These are phyloP conservation scores for Lachancea nothofagi DNA, from an alignment of 805 yeast genomes.

Conservation along the genomic window DNA sequence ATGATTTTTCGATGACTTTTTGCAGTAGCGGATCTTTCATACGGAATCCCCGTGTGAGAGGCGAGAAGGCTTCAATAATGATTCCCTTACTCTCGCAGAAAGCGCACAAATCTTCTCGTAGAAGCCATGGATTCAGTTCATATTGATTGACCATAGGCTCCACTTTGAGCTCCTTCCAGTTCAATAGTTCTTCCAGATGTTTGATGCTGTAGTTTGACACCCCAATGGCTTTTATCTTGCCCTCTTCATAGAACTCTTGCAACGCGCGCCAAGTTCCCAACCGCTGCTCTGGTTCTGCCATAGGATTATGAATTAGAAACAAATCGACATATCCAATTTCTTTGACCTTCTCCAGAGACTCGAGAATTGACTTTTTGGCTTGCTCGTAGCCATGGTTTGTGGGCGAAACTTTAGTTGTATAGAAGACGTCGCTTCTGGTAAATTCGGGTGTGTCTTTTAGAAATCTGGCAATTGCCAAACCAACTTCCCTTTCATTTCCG, in stretches of 20 bases:
- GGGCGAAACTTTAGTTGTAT: slow-evolving; percentile 80
- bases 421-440: slow-evolving; percentile 53
- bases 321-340: slow-evolving; percentile 18
- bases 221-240: slow-evolving; percentile 67
- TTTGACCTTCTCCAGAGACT: slow-evolving; percentile 56
- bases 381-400: slow-evolving; percentile 63
- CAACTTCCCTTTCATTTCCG: slow-evolving; percentile 58
- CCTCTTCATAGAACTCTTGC: slow-evolving; percentile 54
- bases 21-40: slow-evolving; percentile 45
- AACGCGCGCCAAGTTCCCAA: slow-evolving; percentile 67
- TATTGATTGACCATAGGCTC: slow-evolving; percentile 72
- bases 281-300: slow-evolving; percentile 47
- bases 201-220: slow-evolving; percentile 65
- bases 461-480: slow-evolving; percentile 44
- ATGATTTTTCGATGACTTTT: slow-evolving; percentile 47
- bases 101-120: slow-evolving; percentile 54
- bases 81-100: slow-evolving; percentile 50
- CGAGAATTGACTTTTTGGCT: slow-evolving; percentile 54
- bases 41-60: slow-evolving; percentile 45
- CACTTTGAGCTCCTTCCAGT: slow-evolving; percentile 47
- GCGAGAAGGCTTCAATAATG: slow-evolving; percentile 64
- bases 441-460: slow-evolving; percentile 35
- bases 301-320: slow-evolving; percentile 18
- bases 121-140: slow-evolving; percentile 81
- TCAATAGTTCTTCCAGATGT: slow-evolving; percentile 45